Conservation (phyloP, 31 red algal genomes). For the Porphyra umbilicalis region DNA sequence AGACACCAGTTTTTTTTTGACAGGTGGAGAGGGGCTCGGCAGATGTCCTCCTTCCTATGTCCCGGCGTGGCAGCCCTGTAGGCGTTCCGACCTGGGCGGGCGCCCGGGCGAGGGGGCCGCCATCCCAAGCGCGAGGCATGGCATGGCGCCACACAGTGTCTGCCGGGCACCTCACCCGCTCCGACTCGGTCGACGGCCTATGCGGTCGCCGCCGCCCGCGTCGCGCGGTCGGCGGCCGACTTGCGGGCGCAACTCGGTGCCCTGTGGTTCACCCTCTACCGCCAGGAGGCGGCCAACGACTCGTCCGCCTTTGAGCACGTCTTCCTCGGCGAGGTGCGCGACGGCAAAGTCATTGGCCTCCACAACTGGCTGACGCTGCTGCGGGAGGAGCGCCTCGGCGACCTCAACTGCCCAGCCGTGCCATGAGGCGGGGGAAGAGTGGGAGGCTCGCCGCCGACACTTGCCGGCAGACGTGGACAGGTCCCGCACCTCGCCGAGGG, state of each 20-base stretch:
- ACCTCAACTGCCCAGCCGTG: conserved; percentile 55
- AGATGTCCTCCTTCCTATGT: too few relatives aligned
- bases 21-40: too few relatives aligned
- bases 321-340: conserved; percentile 45
- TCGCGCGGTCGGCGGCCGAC: conserved; percentile 4
- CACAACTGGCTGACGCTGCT: conserved; percentile 57
- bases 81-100: too few relatives aligned
- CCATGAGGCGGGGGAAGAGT: too few relatives aligned
- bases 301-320: conserved; percentile 65
- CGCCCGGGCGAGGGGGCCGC: too few relatives aligned
- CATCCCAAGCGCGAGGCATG: too few relatives aligned
- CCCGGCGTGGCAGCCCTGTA: too few relatives aligned
- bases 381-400: conserved; percentile 36
- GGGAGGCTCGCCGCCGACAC: too few relatives aligned
- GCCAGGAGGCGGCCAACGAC: conserved; percentile 15
- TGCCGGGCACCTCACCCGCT: too few relatives aligned
- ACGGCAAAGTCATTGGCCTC: conserved; percentile 44
- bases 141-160: too few relatives aligned
- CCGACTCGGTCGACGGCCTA: conserved; percentile 1
- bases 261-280: conserved; percentile 49
- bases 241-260: conserved; percentile 12
- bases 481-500: background rate
- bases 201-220: background rate
- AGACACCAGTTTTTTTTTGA: too few relatives aligned
- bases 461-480: too few relatives aligned